These are phyloP conservation scores for Cutaneotrichosporon dermatis DNA, from an alignment of 1,284 basidiomycete species.

Conservation along the genomic window DNA sequence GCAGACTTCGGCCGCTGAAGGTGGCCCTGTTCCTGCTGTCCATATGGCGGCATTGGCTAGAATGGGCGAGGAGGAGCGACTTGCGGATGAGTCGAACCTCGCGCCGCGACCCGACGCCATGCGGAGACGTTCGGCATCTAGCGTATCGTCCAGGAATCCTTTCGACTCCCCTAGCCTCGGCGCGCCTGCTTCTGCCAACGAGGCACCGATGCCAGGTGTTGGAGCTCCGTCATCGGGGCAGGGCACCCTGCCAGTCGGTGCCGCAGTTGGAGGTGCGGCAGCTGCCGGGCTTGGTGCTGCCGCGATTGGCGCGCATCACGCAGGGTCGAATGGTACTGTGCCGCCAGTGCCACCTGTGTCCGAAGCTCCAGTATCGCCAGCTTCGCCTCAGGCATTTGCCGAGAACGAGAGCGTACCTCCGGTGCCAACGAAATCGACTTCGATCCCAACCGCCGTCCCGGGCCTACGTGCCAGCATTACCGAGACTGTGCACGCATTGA, in stretches of 20 bases:
- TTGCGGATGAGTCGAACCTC: constrained; percentile 5
- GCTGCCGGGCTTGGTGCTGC: too few species aligned
- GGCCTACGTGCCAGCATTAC: constrained; percentile 50
- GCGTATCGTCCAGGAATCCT: constrained; percentile 39
- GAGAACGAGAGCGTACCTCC: too few species aligned
- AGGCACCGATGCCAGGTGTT: too few species aligned
- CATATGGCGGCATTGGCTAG: constrained; percentile 11
- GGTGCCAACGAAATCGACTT: too few species aligned
- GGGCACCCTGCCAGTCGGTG: too few species aligned
- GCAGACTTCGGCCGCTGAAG: constrained; percentile 19
- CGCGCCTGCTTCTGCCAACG: not conserved
- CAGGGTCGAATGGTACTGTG: too few species aligned
- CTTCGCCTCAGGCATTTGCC: too few species aligned
- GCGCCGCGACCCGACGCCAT: not conserved
- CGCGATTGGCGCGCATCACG: too few species aligned
- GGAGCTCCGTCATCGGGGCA: too few species aligned
- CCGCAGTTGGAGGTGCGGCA: too few species aligned
- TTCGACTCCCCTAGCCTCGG: constrained; percentile 36
- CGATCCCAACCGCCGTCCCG: constrained; percentile 2
- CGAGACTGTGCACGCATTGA: constrained; percentile 54
- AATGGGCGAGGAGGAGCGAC: constrained; percentile 9
- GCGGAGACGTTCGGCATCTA: constrained; percentile 30
- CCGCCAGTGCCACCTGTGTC: too few species aligned
- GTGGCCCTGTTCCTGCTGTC: constrained; percentile 3
- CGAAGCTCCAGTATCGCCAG: too few species aligned